These are phyloP conservation scores for Aulographum hederae DNA, from an alignment of 2,329 filamentous ascomycete genomes.

Conservation along the genomic window DNA sequence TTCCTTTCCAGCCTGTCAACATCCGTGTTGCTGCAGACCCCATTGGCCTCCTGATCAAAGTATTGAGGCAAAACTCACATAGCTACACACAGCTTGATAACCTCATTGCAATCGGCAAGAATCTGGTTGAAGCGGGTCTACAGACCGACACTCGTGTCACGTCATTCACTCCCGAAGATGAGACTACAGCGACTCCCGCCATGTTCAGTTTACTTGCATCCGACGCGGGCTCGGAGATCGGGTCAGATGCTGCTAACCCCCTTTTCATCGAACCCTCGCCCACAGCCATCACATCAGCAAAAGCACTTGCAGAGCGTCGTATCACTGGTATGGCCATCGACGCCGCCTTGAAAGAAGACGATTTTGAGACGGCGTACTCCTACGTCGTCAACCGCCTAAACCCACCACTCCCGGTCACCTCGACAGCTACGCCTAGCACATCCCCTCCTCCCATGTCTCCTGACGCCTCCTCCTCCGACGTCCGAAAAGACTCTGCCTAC, in stretches of 20 bases:
- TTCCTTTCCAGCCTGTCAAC: slow-evolving; percentile 62
- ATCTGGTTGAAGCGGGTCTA: slow-evolving; percentile 45
- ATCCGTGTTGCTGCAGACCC: slow-evolving; percentile 63
- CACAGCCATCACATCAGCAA: slow-evolving; percentile 11
- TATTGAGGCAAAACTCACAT: slow-evolving; percentile 57
- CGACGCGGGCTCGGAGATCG: slow-evolving; percentile 6
- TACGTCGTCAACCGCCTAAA: slow-evolving; percentile 55
- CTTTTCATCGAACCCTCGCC: slow-evolving; percentile 12
- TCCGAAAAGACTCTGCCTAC: background rate
- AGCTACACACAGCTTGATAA: slow-evolving; percentile 61
- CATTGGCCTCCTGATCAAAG: slow-evolving; percentile 50
- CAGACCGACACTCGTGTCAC: background rate
- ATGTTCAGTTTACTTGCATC: no score
- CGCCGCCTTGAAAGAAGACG: slow-evolving; percentile 56
- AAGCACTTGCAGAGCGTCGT: slow-evolving; percentile 37
- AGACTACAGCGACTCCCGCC: background rate
- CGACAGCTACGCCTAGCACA: slow-evolving; percentile 11
- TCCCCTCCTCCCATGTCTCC: slow-evolving; percentile 1
- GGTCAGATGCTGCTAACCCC: slow-evolving; percentile 11
- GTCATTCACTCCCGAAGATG: background rate
- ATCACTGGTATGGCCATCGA: slow-evolving; percentile 69
- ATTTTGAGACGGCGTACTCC: slow-evolving; percentile 74
- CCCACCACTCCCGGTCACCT: slow-evolving; percentile 10
- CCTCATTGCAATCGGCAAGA: slow-evolving; percentile 48
- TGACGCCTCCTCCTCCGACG: slow-evolving; percentile 6